Evolutionary conservation across 2,329 filamentous ascomycete species (phyloP).

Genomic region (Metarhizium brunneum): DNA sequence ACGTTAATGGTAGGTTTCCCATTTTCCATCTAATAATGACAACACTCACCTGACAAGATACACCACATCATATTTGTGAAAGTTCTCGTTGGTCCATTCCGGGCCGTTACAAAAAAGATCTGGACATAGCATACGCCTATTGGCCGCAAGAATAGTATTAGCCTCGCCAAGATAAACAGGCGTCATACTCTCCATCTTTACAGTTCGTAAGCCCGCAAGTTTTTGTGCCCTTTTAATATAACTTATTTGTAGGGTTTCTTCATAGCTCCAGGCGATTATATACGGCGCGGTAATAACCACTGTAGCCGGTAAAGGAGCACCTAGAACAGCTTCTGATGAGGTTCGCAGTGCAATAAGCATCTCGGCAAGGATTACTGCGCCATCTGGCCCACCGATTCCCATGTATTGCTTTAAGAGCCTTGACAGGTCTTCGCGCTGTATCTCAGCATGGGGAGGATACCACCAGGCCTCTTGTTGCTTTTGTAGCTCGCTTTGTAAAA

Average conservation of each 20-base stretch:
- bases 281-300: neutral
- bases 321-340: neutral
- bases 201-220: neutral
- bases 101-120: neutral
- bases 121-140: neutral
- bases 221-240: neutral
- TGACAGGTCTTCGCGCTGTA: neutral
- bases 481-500: neutral
- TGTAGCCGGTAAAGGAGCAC: neutral
- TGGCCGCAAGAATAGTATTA: neutral
- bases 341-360: neutral
- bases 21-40: neutral
- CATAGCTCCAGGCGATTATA: neutral
- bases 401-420: too few relatives aligned
- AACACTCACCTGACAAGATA: neutral
- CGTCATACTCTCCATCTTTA: neutral
- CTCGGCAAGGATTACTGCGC: neutral
- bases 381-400: neutral
- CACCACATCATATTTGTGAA: neutral
- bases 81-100: neutral
- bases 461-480: neutral
- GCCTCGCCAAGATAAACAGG: neutral
- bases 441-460: neutral
- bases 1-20: neutral
- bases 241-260: neutral